Evolutionary conservation across 2,329 filamentous ascomycete genomes (phyloP).

Genomic region (Harringtonia lauricola): DNA sequence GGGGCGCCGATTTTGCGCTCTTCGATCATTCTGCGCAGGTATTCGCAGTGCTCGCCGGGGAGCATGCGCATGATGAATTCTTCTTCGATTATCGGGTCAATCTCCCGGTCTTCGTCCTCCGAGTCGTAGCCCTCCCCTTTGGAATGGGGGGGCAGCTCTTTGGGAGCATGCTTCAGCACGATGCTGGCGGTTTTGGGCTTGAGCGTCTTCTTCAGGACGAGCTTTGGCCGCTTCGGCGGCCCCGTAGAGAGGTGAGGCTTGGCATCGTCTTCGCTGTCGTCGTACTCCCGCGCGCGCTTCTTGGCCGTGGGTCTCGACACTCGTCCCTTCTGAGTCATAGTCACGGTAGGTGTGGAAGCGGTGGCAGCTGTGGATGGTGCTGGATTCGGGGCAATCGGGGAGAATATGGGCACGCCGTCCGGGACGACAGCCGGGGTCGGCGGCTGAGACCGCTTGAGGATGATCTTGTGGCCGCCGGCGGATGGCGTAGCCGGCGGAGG

Average conservation of each 20-base stretch:
- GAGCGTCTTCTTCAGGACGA: constrained; percentile 31
- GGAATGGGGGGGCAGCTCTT: constrained; percentile 55
- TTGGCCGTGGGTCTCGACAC: constrained; percentile 50
- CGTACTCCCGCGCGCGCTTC: constrained; percentile 48
- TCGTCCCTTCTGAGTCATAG: constrained; percentile 49
- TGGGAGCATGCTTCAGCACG: constrained; percentile 28
- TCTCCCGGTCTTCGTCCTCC: constrained; percentile 82
- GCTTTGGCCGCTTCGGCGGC: constrained; percentile 41
- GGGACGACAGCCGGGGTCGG: constrained; percentile 18
- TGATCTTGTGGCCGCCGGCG: constrained; percentile 15
- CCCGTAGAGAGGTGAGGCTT: constrained; percentile 14
- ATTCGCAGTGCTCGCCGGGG: constrained; percentile 76
- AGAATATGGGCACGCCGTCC: constrained; percentile 10
- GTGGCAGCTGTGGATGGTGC: background rate
- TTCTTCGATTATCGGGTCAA: constrained; percentile 79
- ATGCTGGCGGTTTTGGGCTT: constrained; percentile 27
- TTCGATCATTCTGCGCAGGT: constrained; percentile 63
- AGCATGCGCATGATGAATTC: constrained; percentile 84
- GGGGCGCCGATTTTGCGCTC: constrained; percentile 66
- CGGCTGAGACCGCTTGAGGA: constrained; percentile 16
- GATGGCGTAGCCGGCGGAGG: constrained; percentile 10
- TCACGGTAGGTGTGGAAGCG: constrained; percentile 2
- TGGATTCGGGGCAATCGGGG: background rate
- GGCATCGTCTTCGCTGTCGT: constrained; percentile 34
- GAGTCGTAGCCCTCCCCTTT: constrained; percentile 91